A percentile compares a stretch with the other conserved stretches of the same genome.
phyloP scores from a whole-genome alignment of 257 asterid genomes.

The Parsonsia alboflavescens region DNA sequence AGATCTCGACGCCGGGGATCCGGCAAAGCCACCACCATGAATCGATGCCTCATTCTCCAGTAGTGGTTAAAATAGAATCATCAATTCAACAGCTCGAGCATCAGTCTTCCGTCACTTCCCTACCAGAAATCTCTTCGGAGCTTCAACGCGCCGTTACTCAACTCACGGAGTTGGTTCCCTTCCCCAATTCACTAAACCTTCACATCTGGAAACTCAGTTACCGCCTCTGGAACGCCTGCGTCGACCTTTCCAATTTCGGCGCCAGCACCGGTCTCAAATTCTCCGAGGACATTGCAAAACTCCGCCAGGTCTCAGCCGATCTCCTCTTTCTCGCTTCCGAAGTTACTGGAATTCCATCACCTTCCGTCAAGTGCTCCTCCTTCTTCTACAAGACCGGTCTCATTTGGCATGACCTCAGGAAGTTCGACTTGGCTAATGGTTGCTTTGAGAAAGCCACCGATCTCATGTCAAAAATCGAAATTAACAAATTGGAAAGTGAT shows the following conservation, averaged over 20 bases:
- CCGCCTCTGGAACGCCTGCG: slow-evolving; percentile 94
- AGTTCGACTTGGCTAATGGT: slow-evolving; percentile 56
- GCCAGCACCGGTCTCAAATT: slow-evolving; percentile 23
- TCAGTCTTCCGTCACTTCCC: slow-evolving; percentile 41
- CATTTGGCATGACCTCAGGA: slow-evolving; percentile 67
- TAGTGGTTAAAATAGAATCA: slow-evolving; percentile 58
- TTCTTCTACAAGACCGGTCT: slow-evolving; percentile 82
- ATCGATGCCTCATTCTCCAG: slow-evolving; percentile 29
- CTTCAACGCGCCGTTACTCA: slow-evolving; percentile 44
- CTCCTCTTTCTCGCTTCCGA: slow-evolving; percentile 60
- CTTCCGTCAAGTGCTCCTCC: slow-evolving; percentile 62
- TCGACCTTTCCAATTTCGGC: slow-evolving; percentile 75
- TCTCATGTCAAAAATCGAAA: slow-evolving; percentile 55
- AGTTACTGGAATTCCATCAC: slow-evolving; percentile 74
- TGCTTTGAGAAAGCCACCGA: slow-evolving; percentile 95
- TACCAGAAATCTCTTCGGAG: slow-evolving; percentile 56
- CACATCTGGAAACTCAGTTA: slow-evolving; percentile 84
- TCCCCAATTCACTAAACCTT: slow-evolving; percentile 61
- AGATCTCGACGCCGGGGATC: slow-evolving; percentile 59
- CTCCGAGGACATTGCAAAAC: slow-evolving; percentile 67
- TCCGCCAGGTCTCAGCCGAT: slow-evolving; percentile 84
- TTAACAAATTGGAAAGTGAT: slow-evolving; percentile 41
- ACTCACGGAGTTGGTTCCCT: slow-evolving; percentile 57
- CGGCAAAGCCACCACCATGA: slow-evolving; percentile 28
- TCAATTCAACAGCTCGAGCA: slow-evolving; percentile 58